Base-by-base conservation (phyloP, 192 early-diverging fungal genomes). In the Gamsiella multidivaricata region DNA sequence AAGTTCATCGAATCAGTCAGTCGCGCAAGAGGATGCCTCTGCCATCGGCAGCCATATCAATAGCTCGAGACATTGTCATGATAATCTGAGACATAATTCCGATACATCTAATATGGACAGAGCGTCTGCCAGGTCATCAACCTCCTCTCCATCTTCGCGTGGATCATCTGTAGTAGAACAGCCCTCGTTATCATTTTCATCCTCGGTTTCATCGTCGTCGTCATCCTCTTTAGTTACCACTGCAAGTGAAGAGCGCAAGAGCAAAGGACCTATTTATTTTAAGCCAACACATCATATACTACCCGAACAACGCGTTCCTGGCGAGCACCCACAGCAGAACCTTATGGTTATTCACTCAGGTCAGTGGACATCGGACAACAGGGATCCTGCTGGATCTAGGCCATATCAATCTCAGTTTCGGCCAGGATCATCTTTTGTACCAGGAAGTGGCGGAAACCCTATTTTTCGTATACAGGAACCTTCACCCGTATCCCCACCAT, bases 311-410 rank as follows among this genome's bases (percentile, higher is more conserved):
- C 34, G 18, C 3, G 39, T 29, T 9, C 12, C 59, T 18, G 49
- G 50, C 12, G 53, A 42, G n/a, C 33, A 63, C 5, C 9, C 45
- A 1, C 62, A 51, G 15, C 69, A 72, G 23, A 64, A 52, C 37
- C 47, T 58, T 9, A 73, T 65, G 61, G 42, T 64, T 26, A 73
- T 65, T 36, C 70, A 73, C 45, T 73, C 61, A n/a, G 65, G 45
- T 23, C 70, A 65, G 28, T 73, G 70, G 70, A 59, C 45, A 18
- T 26, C 28, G 23, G 61, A 65, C 26, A 62, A 9, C 23, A 23
- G 37, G 34, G 37, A 18, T 10, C 1, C 42, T 23, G 8, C 51
- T 7, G 51, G 12, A 17, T 29, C 34, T 26, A 49, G 46, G 42
- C n/a, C 9, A 9, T 20, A 18, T n/a, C 58, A 46, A 0, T n/a